phyloP scores from a whole-genome alignment of 192 early-diverging fungal species.

The Linnemannia zychae region DNA sequence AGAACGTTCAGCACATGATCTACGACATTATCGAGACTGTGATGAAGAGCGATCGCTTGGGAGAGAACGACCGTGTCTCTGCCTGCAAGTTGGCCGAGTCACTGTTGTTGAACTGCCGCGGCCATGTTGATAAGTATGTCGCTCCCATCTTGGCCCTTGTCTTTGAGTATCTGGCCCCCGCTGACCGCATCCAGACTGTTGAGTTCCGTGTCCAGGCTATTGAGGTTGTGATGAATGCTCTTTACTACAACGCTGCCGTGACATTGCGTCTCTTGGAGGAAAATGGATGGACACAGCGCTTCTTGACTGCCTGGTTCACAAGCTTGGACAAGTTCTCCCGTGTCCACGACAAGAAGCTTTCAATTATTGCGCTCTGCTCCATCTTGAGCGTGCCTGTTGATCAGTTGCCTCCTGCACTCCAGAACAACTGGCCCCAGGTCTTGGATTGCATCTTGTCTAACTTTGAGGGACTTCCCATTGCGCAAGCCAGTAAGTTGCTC shows the following conservation, averaged over 20 bases:
- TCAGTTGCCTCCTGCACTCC: constrained; percentile 79
- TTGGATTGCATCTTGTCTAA: constrained; percentile 78
- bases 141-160: constrained; percentile 79
- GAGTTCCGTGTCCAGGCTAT: constrained; percentile 82
- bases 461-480: constrained; percentile 81
- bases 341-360: constrained; percentile 96
- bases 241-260: constrained; percentile 89
- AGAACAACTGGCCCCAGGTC: constrained; percentile 80
- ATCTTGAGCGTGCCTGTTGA: constrained; percentile 80
- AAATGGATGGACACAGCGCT: constrained; percentile 78
- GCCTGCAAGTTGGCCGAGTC: constrained; percentile 90
- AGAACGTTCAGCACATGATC: constrained; percentile 79
- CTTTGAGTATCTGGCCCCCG: constrained; percentile 71
- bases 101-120: constrained; percentile 87
- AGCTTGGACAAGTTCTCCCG: constrained; percentile 80
- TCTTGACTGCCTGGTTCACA: constrained; percentile 86
- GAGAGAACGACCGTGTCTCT: constrained; percentile 85
- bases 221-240: constrained; percentile 86
- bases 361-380: constrained; percentile 82
- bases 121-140: constrained; percentile 83
- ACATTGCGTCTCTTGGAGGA: constrained; percentile 86
- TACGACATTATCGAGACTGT: constrained; percentile 90
- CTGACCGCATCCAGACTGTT: constrained; percentile 70
- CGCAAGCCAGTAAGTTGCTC: constrained; percentile 67
- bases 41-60: constrained; percentile 81